These are phyloP conservation scores for Trametes pubescens DNA, from an alignment of 1,284 basidiomycete genomes.

Conservation along the genomic window DNA sequence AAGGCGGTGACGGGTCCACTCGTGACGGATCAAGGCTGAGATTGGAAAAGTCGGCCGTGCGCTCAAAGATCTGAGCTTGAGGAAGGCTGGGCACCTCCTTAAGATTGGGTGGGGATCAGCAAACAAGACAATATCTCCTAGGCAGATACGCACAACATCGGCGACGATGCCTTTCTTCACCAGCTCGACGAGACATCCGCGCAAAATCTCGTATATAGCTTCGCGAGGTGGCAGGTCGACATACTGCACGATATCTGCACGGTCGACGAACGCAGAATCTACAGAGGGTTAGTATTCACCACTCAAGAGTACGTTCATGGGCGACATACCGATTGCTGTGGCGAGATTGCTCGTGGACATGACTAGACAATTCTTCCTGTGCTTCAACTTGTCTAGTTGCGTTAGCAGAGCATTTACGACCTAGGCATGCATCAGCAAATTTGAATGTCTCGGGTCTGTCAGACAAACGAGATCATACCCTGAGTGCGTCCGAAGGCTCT, in stretches of 20 bases:
- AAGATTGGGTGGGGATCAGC: conserved; percentile 3
- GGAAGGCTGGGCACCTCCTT: conserved; percentile 70
- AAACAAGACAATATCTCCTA: no score
- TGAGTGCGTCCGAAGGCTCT: conserved; percentile 94
- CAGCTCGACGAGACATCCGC: conserved; percentile 85
- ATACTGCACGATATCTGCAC: conserved; percentile 97
- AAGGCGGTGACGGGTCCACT: conserved; percentile 1
- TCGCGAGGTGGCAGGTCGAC: conserved; percentile 90
- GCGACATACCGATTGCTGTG: conserved; percentile 86
- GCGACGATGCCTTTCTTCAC: conserved; percentile 77
- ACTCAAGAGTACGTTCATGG: background rate
- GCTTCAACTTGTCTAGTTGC: conserved; percentile 95
- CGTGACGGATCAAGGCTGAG: conserved; percentile 18
- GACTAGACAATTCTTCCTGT: conserved; percentile 92
- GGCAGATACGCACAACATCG: conserved; percentile 53
- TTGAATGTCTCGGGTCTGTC: background rate
- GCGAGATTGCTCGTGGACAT: conserved; percentile 98
- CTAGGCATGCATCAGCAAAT: conserved; percentile 48
- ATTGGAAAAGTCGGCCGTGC: conserved; percentile 41
- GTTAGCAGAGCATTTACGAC: conserved; percentile 98
- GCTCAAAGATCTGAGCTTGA: conserved; percentile 67
- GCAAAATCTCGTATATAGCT: conserved; percentile 95
- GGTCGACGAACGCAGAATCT: conserved; percentile 97
- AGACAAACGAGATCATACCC: conserved; percentile 58
- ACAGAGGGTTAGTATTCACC: no score